phyloP scores from a whole-genome alignment of 169 alveolate genomes.

The Eimeria zaria region DNA sequence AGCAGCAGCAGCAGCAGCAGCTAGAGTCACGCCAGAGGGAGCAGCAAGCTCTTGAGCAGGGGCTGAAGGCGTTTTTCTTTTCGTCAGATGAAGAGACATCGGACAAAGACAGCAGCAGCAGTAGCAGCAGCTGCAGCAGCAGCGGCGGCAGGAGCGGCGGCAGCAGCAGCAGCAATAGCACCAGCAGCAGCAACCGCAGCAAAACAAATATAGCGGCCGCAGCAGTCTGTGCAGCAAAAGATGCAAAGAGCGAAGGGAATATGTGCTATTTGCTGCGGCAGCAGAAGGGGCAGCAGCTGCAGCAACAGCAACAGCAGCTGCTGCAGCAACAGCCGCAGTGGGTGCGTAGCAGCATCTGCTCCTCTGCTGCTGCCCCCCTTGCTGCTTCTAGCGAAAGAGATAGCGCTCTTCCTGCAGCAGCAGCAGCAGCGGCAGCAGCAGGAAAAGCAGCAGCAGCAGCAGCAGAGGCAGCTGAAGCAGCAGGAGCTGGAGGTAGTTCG shows the following conservation, averaged over 20 bases:
- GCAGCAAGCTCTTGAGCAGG: constrained; percentile 27
- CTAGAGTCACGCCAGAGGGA: neutral
- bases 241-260: neutral
- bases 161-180: constrained; percentile 24
- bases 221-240: neutral
- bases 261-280: neutral
- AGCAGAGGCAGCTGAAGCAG: constrained; percentile 29
- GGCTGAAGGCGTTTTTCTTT: constrained; percentile 25
- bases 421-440: constrained; percentile 13
- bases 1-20: constrained; percentile 55
- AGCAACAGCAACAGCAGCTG: constrained; percentile 1
- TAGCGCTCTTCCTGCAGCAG: neutral
- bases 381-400: neutral
- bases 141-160: constrained; percentile 26
- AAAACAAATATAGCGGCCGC: neutral
- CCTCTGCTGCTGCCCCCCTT: neutral
- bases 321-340: neutral
- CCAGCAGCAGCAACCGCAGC: constrained; percentile 28
- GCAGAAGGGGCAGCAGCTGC: neutral
- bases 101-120: neutral
- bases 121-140: constrained; percentile 11
- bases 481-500: neutral
- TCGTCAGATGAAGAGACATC: constrained; percentile 9
- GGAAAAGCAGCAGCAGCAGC: neutral
- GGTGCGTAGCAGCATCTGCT: neutral